phyloP scores from a whole-genome alignment of 768 basidiomycete species.

The Lactarius hengduanensis region DNA sequence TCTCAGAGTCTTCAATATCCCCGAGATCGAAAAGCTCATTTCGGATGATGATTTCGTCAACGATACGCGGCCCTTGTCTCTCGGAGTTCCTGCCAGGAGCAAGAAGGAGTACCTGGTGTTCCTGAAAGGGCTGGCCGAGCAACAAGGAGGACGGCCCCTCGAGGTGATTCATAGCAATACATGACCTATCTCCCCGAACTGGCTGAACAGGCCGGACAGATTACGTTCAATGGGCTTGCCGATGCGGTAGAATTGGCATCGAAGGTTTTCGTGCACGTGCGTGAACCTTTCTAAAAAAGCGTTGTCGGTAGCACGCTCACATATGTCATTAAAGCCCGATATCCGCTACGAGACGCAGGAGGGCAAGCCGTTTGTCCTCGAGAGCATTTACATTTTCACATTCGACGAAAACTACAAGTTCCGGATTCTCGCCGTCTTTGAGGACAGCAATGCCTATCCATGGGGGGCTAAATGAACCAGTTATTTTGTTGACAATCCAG shows the following conservation, averaged over 20 bases:
- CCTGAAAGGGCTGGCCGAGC: background rate
- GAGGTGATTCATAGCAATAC: constrained; percentile 3
- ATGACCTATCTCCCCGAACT: background rate
- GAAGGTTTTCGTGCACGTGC: constrained; percentile 14
- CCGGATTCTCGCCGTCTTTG: constrained; percentile 1
- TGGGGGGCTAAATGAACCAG: background rate
- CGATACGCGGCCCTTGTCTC: background rate
- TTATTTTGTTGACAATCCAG: background rate
- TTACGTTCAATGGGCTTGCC: constrained; percentile 5
- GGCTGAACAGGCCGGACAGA: background rate
- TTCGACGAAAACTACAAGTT: constrained; percentile 13
- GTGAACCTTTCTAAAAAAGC: background rate
- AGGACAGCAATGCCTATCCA: background rate
- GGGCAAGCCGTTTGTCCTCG: constrained; percentile 10
- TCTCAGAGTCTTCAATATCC: constrained; percentile 3
- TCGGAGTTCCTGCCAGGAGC: background rate
- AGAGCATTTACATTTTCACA: constrained; percentile 14
- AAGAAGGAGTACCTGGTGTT: constrained; percentile 19
- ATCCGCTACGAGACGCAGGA: constrained; percentile 3
- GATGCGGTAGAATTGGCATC: background rate
- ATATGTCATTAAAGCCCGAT: background rate
- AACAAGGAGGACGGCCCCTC: constrained; percentile 2
- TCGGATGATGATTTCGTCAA: constrained; percentile 18
- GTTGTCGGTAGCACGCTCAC: background rate
- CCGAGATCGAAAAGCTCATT: constrained; percentile 3